Percentiles rank a stretch among this genome's conserved stretches.
phyloP scores from a whole-genome alignment of 202 grass and related monocot species.

The Cymbopogon flexuosus region DNA sequence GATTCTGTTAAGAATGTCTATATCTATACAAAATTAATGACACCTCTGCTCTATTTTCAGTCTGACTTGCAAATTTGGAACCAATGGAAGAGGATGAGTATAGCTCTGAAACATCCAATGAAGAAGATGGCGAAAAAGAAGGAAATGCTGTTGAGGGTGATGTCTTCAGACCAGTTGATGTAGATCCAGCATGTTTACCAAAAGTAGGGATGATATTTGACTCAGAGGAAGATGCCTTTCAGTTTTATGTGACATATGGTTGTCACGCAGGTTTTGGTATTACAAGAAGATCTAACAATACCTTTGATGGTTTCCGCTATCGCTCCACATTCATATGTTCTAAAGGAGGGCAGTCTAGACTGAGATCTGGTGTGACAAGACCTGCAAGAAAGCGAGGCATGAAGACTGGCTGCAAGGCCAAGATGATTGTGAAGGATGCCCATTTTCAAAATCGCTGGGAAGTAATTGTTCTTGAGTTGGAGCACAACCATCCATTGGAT shows the following conservation, averaged over 20 bases:
- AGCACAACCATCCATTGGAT: constrained; percentile 75
- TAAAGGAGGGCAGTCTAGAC: constrained; percentile 70
- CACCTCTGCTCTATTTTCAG: constrained; percentile 21
- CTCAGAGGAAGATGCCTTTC: constrained; percentile 77
- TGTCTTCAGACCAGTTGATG: constrained; percentile 44
- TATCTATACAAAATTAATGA: constrained; percentile 8
- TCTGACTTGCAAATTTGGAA: background rate
- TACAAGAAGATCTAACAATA: constrained; percentile 73
- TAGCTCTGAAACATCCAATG: constrained; percentile 55
- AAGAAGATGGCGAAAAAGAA: constrained; percentile 49
- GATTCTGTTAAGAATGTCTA: constrained; percentile 17
- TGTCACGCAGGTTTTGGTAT: constrained; percentile 69
- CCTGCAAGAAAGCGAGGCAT: constrained; percentile 53
- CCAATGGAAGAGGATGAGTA: constrained; percentile 54
- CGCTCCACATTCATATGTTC: constrained; percentile 82
- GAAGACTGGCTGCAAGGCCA: constrained; percentile 82
- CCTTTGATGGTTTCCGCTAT: constrained; percentile 73
- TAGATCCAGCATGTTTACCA: constrained; percentile 47
- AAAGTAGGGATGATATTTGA: constrained; percentile 69
- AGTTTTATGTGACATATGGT: constrained; percentile 76
- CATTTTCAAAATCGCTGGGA: constrained; percentile 84
- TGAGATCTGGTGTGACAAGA: constrained; percentile 51
- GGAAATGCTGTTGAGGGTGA: constrained; percentile 28
- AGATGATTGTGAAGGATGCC: constrained; percentile 84
- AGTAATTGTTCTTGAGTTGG: constrained; percentile 73